phyloP scores from a whole-genome alignment of 2,329 filamentous ascomycete genomes.

The Aquanectria penicillioides region DNA sequence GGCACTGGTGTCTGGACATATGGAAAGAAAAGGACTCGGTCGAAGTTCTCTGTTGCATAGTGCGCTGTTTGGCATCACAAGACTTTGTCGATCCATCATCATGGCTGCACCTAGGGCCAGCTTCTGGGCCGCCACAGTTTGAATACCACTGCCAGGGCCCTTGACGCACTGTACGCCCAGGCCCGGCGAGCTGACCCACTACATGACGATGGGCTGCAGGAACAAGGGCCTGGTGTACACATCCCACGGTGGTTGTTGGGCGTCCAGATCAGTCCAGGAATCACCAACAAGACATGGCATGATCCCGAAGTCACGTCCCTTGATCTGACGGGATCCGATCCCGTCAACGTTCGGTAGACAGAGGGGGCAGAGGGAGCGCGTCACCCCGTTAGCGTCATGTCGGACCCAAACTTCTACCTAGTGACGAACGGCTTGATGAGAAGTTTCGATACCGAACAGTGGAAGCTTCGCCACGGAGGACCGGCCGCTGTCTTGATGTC shows the following conservation, averaged over 20 bases:
- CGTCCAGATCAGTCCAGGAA: constrained; percentile 19
- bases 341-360: constrained; percentile 11
- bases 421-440: no score
- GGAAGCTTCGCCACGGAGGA: constrained; percentile 4
- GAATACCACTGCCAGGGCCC: constrained; percentile 22
- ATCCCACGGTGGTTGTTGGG: constrained; percentile 27
- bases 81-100: constrained; percentile 22
- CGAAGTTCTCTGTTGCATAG: neutral
- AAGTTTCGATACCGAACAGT: constrained; percentile 4
- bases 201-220: constrained; percentile 43
- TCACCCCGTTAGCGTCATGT: no score
- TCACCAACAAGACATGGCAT: constrained; percentile 25
- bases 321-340: constrained; percentile 19
- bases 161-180: constrained; percentile 25
- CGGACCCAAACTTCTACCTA: no score
- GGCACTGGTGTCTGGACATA: neutral
- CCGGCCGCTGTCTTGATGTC: constrained; percentile 8
- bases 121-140: constrained; percentile 8
- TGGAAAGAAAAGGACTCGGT: constrained; percentile 1
- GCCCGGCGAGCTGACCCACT: constrained; percentile 31
- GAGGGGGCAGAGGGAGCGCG: no score
- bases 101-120: constrained; percentile 4
- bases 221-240: constrained; percentile 37
- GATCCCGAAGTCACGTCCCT: constrained; percentile 29
- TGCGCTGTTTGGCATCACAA: neutral